A percentile compares a stretch with the other conserved stretches of the same genome.
These are phyloP conservation scores for Diaporthe helianthi DNA, from an alignment of 2,329 filamentous ascomycete species.

Conservation along the genomic window DNA sequence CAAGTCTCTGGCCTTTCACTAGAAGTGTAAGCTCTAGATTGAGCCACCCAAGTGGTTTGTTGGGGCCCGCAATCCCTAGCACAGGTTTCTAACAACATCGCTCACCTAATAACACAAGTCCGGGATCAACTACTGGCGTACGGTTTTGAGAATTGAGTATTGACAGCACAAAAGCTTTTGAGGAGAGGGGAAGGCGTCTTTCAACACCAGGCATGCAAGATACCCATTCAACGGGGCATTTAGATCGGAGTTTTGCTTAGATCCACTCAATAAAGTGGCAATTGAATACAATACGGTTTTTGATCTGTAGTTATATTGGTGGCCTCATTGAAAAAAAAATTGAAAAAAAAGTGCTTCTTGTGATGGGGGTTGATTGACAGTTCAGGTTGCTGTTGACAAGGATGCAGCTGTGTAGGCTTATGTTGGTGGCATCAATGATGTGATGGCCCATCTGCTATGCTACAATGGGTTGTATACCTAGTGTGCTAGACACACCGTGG, in stretches of 20 bases:
- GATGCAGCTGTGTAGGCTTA: too few relatives aligned
- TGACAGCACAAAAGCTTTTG: constrained; percentile 28
- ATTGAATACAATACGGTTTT: constrained; percentile 24
- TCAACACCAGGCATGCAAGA: constrained; percentile 41
- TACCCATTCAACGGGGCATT: constrained; percentile 30
- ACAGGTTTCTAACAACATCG: constrained; percentile 45
- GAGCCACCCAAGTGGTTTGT: constrained; percentile 25
- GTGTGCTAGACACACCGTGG: too few relatives aligned
- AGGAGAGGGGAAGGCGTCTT: constrained; percentile 43
- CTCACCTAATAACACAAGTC: background rate
- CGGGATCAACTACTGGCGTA: background rate
- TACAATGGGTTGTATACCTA: too few relatives aligned
- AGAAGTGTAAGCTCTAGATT: constrained; percentile 72
- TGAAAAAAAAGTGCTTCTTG: too few relatives aligned
- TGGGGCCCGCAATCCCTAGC: too few relatives aligned
- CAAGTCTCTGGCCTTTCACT: constrained; percentile 88
- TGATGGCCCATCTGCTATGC: too few relatives aligned
- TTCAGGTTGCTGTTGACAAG: too few relatives aligned
- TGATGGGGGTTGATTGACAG: too few relatives aligned
- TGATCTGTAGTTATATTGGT: background rate
- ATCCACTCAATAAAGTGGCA: constrained; percentile 27
- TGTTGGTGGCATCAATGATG: too few relatives aligned
- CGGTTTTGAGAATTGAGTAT: background rate
- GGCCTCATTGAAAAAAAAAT: background rate
- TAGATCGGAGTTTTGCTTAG: constrained; percentile 28